These are phyloP conservation scores for Lactarius sanguifluus DNA, from an alignment of 768 basidiomycete species.

Conservation along the genomic window DNA sequence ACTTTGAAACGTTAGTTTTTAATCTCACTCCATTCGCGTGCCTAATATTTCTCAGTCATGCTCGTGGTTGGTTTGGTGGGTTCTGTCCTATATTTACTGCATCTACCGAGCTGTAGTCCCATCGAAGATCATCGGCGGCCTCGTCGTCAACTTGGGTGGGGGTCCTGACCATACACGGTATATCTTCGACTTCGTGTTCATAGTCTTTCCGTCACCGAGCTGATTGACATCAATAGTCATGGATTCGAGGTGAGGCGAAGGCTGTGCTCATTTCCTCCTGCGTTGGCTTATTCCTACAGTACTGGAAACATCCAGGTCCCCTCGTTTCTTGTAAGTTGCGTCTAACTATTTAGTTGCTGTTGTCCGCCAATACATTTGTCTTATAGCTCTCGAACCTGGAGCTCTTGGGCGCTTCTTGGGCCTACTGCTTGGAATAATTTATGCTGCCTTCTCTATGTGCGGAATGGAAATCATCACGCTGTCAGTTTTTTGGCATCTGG, in stretches of 20 bases:
- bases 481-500: constrained; percentile 6
- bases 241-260: constrained; percentile 24
- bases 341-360: background rate
- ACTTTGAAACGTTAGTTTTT: constrained; percentile 27
- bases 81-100: background rate
- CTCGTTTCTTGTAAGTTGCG: constrained; percentile 24
- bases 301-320: constrained; percentile 28
- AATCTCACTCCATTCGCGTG: background rate
- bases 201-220: background rate
- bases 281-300: constrained; percentile 14
- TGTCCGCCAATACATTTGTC: background rate
- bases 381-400: constrained; percentile 27
- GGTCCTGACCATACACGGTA: constrained; percentile 29
- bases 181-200: background rate
- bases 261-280: background rate
- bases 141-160: constrained; percentile 27
- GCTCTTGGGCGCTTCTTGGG: constrained; percentile 27
- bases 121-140: constrained; percentile 28
- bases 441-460: constrained; percentile 28
- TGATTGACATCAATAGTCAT: constrained; percentile 16
- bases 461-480: constrained; percentile 30
- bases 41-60: constrained; percentile 25
- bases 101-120: background rate
- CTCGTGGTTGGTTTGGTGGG: constrained; percentile 28
- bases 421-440: constrained; percentile 26